phyloP scores from a whole-genome alignment of 1,284 basidiomycete genomes.

The Inonotus obliquus region DNA sequence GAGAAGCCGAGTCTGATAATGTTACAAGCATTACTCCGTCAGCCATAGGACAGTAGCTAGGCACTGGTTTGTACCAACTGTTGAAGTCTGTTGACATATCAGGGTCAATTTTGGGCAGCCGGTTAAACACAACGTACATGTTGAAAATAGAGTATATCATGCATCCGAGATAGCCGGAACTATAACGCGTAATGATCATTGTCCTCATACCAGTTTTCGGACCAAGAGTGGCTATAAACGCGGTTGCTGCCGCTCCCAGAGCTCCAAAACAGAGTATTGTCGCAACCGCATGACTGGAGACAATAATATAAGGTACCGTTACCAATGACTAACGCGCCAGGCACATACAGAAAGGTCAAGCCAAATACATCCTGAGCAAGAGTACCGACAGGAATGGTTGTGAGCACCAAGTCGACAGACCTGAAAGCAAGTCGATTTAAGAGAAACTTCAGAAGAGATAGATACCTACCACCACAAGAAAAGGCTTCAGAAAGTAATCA shows the following conservation, averaged over 20 bases:
- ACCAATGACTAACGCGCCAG: neutral
- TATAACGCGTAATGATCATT: constrained; percentile 53
- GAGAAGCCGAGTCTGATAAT: constrained; percentile 40
- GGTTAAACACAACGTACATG: constrained; percentile 27
- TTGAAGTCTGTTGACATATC: constrained; percentile 29
- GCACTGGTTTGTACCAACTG: constrained; percentile 32
- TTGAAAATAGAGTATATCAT: constrained; percentile 55
- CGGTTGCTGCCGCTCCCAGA: constrained; percentile 37
- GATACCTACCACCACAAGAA: constrained; percentile 45
- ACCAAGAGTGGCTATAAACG: constrained; percentile 57
- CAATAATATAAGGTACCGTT: neutral
- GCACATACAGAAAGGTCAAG: constrained; percentile 43
- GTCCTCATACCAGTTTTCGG: constrained; percentile 58
- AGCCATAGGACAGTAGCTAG: neutral
- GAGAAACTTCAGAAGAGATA: neutral
- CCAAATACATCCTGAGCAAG: constrained; percentile 49
- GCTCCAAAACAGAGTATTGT: constrained; percentile 41
- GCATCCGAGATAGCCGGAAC: constrained; percentile 53
- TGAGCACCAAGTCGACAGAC: constrained; percentile 33
- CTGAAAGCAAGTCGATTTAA: neutral
- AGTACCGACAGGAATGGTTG: constrained; percentile 54
- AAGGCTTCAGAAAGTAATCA: constrained; percentile 28
- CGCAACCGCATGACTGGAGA: constrained; percentile 37
- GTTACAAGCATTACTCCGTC: neutral
- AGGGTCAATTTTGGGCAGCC: neutral